Conservation (phyloP, 257 asterid species). For the Nicotiana tabacum region DNA sequence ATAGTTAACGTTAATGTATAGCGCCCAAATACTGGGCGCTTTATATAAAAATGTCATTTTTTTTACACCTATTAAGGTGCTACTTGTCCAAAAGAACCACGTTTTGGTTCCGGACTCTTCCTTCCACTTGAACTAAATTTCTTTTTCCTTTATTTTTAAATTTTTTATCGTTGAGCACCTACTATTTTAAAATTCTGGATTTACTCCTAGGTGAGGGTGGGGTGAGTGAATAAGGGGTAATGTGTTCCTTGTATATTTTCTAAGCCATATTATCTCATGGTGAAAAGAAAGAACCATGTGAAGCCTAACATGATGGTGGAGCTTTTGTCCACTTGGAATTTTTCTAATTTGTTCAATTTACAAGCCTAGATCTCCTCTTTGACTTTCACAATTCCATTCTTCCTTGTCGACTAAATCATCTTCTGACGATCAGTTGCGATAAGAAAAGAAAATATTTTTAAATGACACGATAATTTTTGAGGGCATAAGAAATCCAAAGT, state of each 20-base stretch:
- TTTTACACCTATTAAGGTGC: too few species aligned
- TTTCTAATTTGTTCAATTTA: neutral
- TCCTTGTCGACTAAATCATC: neutral
- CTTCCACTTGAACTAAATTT: too few species aligned
- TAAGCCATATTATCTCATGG: neutral
- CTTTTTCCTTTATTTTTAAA: too few species aligned
- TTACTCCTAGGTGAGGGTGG: too few species aligned
- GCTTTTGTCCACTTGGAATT: neutral
- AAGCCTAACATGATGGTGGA: neutral
- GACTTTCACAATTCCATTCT: neutral
- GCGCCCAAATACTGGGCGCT: too few species aligned
- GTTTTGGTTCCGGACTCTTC: too few species aligned
- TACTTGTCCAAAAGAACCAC: too few species aligned
- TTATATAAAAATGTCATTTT: too few species aligned
- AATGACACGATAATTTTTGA: neutral
- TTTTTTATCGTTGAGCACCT: too few species aligned
- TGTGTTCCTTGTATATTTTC: neutral
- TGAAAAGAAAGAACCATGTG: neutral
- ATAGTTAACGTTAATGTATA: too few species aligned
- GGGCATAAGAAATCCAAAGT: neutral
- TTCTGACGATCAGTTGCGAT: neutral
- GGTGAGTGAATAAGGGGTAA: neutral
- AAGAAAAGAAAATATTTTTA: neutral
- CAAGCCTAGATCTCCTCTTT: neutral
- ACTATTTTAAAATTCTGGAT: too few species aligned